These are phyloP conservation scores for Microstegium vimineum DNA, from an alignment of 176 grass and related monocot species.

Conservation along the genomic window DNA sequence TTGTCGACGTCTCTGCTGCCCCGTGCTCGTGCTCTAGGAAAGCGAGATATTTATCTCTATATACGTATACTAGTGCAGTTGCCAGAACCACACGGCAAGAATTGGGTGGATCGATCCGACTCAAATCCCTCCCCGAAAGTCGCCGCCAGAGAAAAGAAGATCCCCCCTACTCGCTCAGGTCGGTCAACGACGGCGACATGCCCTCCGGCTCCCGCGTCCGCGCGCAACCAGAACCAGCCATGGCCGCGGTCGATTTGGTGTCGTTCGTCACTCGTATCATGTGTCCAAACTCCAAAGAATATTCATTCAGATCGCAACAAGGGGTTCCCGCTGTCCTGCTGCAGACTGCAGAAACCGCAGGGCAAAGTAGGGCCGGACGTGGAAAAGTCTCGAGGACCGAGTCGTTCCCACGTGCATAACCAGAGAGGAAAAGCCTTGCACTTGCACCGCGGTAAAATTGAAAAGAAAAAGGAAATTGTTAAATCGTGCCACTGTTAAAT, in stretches of 20 bases:
- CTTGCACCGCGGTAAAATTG: background rate
- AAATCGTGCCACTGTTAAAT: too few species aligned
- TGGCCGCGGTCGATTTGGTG: background rate
- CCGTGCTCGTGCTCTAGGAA: background rate
- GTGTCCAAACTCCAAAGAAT: background rate
- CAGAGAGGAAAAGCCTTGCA: background rate
- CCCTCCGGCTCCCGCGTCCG: background rate
- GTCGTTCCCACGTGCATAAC: background rate
- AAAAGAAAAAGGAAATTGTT: too few species aligned
- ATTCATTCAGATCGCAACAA: background rate
- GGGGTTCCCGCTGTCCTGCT: background rate
- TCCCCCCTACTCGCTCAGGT: background rate
- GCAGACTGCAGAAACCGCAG: background rate
- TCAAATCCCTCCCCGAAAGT: background rate
- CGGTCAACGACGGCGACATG: conserved; percentile 12
- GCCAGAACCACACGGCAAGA: conserved; percentile 17
- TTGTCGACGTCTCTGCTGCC: background rate
- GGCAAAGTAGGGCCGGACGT: background rate
- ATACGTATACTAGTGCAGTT: background rate
- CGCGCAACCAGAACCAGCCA: background rate
- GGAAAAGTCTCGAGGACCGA: background rate
- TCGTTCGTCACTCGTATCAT: background rate
- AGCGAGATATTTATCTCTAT: background rate
- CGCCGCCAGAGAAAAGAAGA: background rate
- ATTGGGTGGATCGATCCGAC: background rate